Percentiles rank a stretch among this genome's conserved stretches.
Conservation (phyloP, 192 early-diverging fungal genomes). For the Pilobolus umbonatus region DNA sequence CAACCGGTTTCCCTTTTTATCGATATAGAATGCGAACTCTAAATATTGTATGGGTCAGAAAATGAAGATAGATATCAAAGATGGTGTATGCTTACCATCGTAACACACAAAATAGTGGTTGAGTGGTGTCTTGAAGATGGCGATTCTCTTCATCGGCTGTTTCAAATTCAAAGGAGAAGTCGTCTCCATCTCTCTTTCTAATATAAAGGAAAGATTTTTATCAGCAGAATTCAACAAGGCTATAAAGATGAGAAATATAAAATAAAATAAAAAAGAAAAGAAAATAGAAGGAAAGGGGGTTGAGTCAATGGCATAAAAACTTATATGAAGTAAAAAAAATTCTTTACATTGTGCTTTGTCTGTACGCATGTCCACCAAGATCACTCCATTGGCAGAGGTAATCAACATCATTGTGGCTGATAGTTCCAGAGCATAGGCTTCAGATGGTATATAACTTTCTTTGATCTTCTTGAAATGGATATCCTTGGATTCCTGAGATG, state of each 20-base stretch:
- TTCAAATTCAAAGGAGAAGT: slow-evolving; percentile 14
- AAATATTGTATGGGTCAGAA: not conserved
- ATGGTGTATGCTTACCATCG: slow-evolving; percentile 69
- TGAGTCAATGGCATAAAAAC: slow-evolving; percentile 36
- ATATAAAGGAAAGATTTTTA: slow-evolving; percentile 76
- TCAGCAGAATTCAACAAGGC: slow-evolving; percentile 82
- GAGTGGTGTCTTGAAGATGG: slow-evolving; percentile 71
- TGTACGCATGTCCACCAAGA: slow-evolving; percentile 84
- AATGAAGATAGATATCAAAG: slow-evolving; percentile 48
- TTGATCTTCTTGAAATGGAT: slow-evolving; percentile 54
- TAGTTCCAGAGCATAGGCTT: slow-evolving; percentile 80
- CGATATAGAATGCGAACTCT: slow-evolving; percentile 92
- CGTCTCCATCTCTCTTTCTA: slow-evolving; percentile 60
- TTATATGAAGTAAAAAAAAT: not conserved
- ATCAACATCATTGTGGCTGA: slow-evolving; percentile 80
- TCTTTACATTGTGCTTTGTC: slow-evolving; percentile 66
- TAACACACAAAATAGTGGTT: slow-evolving; percentile 90
- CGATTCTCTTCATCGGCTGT: slow-evolving; percentile 64
- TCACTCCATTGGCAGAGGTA: slow-evolving; percentile 86
- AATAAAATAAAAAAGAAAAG: too few species aligned
- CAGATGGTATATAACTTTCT: slow-evolving; percentile 91
- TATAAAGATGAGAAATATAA: slow-evolving; percentile 38
- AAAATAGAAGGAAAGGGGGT: slow-evolving; percentile 31
- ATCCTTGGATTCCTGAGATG: slow-evolving; percentile 35
- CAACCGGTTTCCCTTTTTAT: slow-evolving; percentile 75